A percentile compares a stretch with the other conserved stretches of the same genome.
Evolutionary conservation across 305 asterid species (phyloP).

Genomic region (Fraxinus velutina): DNA sequence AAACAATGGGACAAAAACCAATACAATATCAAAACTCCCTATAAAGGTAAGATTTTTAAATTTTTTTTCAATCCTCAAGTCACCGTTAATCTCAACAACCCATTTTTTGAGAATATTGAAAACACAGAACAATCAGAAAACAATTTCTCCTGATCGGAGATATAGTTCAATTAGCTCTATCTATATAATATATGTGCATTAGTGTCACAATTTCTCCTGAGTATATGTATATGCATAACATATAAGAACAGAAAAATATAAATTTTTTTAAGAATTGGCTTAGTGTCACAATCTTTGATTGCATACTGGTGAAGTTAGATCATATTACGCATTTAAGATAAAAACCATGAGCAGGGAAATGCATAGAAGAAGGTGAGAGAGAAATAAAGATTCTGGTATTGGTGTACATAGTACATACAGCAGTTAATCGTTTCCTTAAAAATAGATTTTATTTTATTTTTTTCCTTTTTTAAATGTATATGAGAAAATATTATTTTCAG

Average conservation of each 20-base stretch:
- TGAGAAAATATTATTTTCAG: no score
- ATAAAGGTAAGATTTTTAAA: slow-evolving; percentile 14
- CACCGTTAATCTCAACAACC: slow-evolving; percentile 31
- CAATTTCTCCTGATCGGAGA: background rate
- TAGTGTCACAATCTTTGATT: background rate
- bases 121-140: slow-evolving; percentile 2
- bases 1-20: slow-evolving; percentile 1
- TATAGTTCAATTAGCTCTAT: background rate
- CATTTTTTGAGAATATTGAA: slow-evolving; percentile 5
- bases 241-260: background rate
- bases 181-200: no score
- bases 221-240: background rate
- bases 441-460: no score
- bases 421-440: no score
- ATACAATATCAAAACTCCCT: slow-evolving; percentile 1
- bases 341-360: background rate
- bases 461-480: no score
- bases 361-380: background rate
- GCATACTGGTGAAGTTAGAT: background rate
- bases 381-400: background rate
- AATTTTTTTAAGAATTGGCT: background rate
- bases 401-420: background rate
- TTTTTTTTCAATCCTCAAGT: background rate
- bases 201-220: background rate
- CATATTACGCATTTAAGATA: background rate